Base-by-base conservation (phyloP, 164 flowering plant species). In the Magnolia kwangsiensis region DNA sequence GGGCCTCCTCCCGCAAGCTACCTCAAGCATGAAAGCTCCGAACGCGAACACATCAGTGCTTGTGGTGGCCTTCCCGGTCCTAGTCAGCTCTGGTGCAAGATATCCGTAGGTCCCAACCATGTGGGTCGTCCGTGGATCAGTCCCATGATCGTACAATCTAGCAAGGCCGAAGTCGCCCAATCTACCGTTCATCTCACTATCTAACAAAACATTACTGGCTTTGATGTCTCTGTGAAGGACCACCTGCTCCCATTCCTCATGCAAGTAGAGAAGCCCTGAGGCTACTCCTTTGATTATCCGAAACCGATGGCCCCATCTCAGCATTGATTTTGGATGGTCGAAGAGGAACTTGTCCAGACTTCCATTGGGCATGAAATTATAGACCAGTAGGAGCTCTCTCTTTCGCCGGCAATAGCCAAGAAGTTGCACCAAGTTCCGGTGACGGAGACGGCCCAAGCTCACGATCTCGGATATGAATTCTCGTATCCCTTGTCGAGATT, bases 131-230 rank as follows among this genome's bases (percentile, higher is more conserved):
- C 58, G 64, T 8, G 51, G 73, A 51, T 51, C 67, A 0, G 16
- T 21, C 0, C 78, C 78, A 76, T 69, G 78, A 16, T 76, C 73
- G 24, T 76, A 76, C 18, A 76, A 23, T 16, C 72, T 76, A 6
- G 78, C 71, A 18, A 76, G 73, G 13, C 78, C 78, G 31, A 76
- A 76, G 59, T 76, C 78, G 7, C 78, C 72, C 11, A 76, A 29
- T 14, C 37, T 76, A 1, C 73, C 78, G 51, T 76, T 76, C 27
- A 76, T 50, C 4, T 69, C 67, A 29, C 58, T 23, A 23, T 76
- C 78, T 59, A 76, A 37, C 18, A 76, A 69, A 2, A 76, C 73
- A 37, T 76, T 76, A 27, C 73, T 69, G 29, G 78, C 78, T 31
- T 76, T 76, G 4, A 76, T 23, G 16, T 76, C 78, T 29, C 78